phyloP scores from a whole-genome alignment of 139 green algal genomes.

The Haematococcus sp. region DNA sequence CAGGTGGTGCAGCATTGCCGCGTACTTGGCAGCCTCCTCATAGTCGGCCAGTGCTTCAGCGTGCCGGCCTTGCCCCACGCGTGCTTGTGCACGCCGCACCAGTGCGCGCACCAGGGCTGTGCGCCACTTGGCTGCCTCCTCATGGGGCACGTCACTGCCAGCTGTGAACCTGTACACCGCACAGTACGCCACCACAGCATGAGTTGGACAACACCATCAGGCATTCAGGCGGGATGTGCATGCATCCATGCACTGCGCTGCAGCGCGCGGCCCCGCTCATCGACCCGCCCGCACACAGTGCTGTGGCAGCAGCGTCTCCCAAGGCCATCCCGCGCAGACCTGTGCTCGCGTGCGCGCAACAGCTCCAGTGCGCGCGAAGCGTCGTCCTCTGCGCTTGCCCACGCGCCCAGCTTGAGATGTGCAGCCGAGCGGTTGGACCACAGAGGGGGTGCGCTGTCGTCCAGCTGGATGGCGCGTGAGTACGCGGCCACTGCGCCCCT shows the following conservation, averaged over 20 bases:
- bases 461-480: conserved; percentile 51
- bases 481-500: conserved; percentile 65
- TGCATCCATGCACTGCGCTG: no score
- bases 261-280: no score
- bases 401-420: conserved; percentile 41
- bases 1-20: not conserved
- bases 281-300: no score
- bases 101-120: conserved; percentile 1
- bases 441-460: conserved; percentile 28
- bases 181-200: no score
- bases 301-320: not conserved
- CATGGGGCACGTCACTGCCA: not conserved
- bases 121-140: not conserved
- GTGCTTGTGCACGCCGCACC: conserved; percentile 23
- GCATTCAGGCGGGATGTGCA: no score
- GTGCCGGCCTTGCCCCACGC: not conserved
- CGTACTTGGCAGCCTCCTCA: conserved; percentile 24
- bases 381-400: conserved; percentile 36
- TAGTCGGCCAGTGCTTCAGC: conserved; percentile 27
- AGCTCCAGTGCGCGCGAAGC: conserved; percentile 44
- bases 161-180: conserved; percentile 10
- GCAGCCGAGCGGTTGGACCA: conserved; percentile 55
- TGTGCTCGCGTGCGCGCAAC: conserved; percentile 14
- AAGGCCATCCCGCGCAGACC: not conserved
- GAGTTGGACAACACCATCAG: no score